Evolutionary conservation across 345 rosid genomes (phyloP).

Genomic region (Salix brachista): DNA sequence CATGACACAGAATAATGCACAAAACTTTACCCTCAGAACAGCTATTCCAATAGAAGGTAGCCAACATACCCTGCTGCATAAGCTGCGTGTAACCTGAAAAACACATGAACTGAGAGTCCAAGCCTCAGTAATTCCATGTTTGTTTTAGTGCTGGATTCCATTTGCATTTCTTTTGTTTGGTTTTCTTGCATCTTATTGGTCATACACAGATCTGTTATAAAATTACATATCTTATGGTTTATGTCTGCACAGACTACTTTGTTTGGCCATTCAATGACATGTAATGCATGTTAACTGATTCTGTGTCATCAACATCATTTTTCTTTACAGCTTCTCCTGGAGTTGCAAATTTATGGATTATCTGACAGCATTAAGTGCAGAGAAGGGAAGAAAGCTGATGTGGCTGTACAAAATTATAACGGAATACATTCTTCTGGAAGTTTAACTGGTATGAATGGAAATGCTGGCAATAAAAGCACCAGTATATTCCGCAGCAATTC

Average conservation of each 20-base stretch:
- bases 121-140: too few species aligned
- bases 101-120: too few species aligned
- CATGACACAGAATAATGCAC: background rate
- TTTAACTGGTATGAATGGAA: conserved; percentile 46
- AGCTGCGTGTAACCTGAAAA: background rate
- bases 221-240: background rate
- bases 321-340: conserved; percentile 58
- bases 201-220: too few species aligned
- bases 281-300: conserved; percentile 13
- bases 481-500: conserved; percentile 39
- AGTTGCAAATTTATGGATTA: conserved; percentile 93
- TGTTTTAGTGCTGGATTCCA: too few species aligned
- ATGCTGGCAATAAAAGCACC: conserved; percentile 42
- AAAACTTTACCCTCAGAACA: too few species aligned
- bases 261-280: conserved; percentile 3
- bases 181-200: too few species aligned
- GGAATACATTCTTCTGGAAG: conserved; percentile 38
- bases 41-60: too few species aligned
- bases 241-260: background rate
- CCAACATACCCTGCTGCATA: background rate
- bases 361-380: conserved; percentile 77
- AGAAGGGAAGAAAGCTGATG: conserved; percentile 76
- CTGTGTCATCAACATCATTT: conserved; percentile 19
- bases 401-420: conserved; percentile 40
- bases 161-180: too few species aligned